These are phyloP conservation scores for Chondrus crispus DNA, from an alignment of 23 red algal genomes.

Conservation along the genomic window DNA sequence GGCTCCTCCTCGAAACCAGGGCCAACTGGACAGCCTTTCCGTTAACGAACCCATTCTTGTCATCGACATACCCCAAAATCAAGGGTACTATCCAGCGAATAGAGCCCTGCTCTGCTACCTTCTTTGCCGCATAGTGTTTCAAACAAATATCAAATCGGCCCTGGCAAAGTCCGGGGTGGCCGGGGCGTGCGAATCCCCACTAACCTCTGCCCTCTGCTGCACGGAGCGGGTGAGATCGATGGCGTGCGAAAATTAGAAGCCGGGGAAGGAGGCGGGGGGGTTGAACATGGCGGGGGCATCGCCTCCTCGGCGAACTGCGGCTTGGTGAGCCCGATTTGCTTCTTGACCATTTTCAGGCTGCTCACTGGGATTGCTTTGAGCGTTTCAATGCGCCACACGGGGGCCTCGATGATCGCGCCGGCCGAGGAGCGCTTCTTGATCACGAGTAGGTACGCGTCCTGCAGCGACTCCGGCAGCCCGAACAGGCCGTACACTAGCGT, in stretches of 20 bases:
- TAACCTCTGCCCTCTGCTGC: constrained; percentile 50
- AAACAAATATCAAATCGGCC: constrained; percentile 70
- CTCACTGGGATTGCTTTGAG: constrained; percentile 45
- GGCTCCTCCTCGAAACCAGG: constrained; percentile 67
- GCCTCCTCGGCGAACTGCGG: constrained; percentile 43
- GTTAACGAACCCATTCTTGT: constrained; percentile 50
- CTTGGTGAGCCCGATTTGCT: constrained; percentile 23
- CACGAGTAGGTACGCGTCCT: constrained; percentile 58
- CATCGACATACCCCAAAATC: constrained; percentile 72
- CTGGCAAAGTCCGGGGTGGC: constrained; percentile 51
- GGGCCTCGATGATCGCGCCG: constrained; percentile 34
- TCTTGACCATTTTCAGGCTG: constrained; percentile 35
- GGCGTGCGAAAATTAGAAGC: constrained; percentile 58
- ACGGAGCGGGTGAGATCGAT: constrained; percentile 56
- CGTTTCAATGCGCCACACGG: constrained; percentile 47
- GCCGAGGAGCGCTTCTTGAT: constrained; percentile 33
- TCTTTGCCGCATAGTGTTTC: constrained; percentile 68
- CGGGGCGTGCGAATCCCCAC: constrained; percentile 3
- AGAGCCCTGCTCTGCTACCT: constrained; percentile 28
- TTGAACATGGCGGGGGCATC: constrained; percentile 21
- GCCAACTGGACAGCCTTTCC: constrained; percentile 74
- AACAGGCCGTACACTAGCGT: constrained; percentile 58
- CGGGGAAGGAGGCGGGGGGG: constrained; percentile 30
- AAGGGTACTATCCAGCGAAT: constrained; percentile 62
- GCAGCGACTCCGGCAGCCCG: constrained; percentile 36